Evolutionary conservation across 371 early-diverging fungal genomes (phyloP), one percentile per base, ranked within the genome.

Genomic region (Mortierella sp.): DNA sequence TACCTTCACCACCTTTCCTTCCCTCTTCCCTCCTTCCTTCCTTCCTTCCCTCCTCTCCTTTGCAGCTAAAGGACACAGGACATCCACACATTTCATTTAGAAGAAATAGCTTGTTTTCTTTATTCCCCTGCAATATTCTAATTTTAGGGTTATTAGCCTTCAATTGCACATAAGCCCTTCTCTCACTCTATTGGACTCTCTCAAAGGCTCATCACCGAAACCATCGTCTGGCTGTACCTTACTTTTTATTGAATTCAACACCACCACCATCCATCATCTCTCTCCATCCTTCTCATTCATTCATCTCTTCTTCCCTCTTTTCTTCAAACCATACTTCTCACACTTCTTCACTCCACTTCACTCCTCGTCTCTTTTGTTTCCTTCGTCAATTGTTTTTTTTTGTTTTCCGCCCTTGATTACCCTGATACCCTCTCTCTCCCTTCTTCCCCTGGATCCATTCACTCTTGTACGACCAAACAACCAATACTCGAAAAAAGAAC

Each of bases 61-160:
- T 58, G 34, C 58, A 58, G 19, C 6, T 29, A 31, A 31, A 58
- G 19, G 47, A 58, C 37, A 34, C 58, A 16, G 7, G 16, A 34
- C 11, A 9, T 13, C 26, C 29, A 52, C 13, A 26, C 55, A 14
- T 24, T 55, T 13, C 58, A 43, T 63, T 48, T n/a, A 44, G n/a
- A n/a, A n/a, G n/a, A n/a, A n/a, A n/a, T n/a, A n/a, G n/a, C n/a
- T n/a, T n/a, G n/a, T n/a, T n/a, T n/a, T n/a, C n/a, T n/a, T n/a
- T n/a, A 14, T 52, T 44, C 48, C 26, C 10, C 31, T 44, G 31
- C 40, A 34, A 8, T n/a, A n/a, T 5, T 55, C 31, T 43, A 37
- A 68, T 45, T 68, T 40, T 37, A 47, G 45, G 24, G 7, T 50
- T 39, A 8, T 52, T 66, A 66, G 24, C 65, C 24, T 66, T 29